phyloP scores from a whole-genome alignment of 805 yeast species.

The Candida tibetensis region DNA sequence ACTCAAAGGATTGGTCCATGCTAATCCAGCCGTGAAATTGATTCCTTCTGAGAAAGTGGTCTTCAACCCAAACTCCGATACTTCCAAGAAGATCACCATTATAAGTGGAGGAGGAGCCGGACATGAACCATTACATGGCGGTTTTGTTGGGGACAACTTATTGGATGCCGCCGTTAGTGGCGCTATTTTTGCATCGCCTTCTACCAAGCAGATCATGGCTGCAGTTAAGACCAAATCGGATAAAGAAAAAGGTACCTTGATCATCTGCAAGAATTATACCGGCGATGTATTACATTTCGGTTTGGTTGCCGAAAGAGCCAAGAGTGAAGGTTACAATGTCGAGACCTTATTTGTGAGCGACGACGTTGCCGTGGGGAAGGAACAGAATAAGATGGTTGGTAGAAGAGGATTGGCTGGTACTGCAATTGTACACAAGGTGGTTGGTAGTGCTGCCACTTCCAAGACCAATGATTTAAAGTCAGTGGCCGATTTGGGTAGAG shows the following conservation, averaged over 20 bases:
- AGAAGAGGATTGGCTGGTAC: conserved; percentile 95
- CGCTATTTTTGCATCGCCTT: conserved; percentile 89
- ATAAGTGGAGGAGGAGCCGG: conserved; percentile 95
- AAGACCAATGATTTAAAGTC: conserved; percentile 43
- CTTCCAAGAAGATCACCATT: conserved; percentile 58
- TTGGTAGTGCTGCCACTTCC: conserved; percentile 66
- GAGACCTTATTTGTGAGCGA: conserved; percentile 81
- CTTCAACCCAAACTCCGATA: conserved; percentile 38
- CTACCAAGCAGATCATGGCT: conserved; percentile 80
- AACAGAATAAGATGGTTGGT: conserved; percentile 88
- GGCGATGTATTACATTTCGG: conserved; percentile 95
- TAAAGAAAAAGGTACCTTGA: conserved; percentile 59
- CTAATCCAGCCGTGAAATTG: conserved; percentile 54
- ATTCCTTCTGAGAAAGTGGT: conserved; percentile 59
- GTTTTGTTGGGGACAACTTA: conserved; percentile 81
- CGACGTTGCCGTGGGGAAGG: conserved; percentile 91
- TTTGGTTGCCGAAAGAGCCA: conserved; percentile 84
- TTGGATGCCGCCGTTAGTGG: conserved; percentile 90
- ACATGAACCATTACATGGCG: conserved; percentile 93
- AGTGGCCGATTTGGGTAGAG: conserved; percentile 57
- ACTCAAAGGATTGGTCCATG: conserved; percentile 49
- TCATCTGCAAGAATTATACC: conserved; percentile 88
- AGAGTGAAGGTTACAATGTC: conserved; percentile 67
- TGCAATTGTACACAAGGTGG: conserved; percentile 75
- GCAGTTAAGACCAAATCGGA: conserved; percentile 59